These are phyloP conservation scores for Trichoderma oligosporum DNA, from an alignment of 2,329 filamentous ascomycete genomes.

Conservation along the genomic window DNA sequence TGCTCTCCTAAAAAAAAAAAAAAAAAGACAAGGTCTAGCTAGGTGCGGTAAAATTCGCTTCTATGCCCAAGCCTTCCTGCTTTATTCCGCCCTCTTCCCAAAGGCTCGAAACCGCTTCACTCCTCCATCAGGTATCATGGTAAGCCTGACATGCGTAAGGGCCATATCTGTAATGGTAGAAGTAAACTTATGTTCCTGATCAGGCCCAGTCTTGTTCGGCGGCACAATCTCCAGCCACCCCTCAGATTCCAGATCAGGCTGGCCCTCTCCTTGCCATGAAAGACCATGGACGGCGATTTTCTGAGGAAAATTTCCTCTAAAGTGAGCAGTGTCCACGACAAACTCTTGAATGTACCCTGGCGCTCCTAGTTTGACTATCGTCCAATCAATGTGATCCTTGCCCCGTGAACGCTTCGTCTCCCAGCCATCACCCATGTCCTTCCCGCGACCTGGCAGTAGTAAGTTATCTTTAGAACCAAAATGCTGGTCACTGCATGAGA, in stretches of 20 bases:
- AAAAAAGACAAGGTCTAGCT: background rate
- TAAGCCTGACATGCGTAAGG: constrained; percentile 82
- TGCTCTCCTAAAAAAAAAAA: background rate
- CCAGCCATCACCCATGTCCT: constrained; percentile 88
- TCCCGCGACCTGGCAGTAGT: constrained; percentile 71
- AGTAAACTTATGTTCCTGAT: constrained; percentile 66
- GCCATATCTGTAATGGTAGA: constrained; percentile 52
- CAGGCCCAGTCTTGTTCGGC: constrained; percentile 66
- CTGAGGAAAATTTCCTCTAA: constrained; percentile 79
- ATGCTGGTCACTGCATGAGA: constrained; percentile 77
- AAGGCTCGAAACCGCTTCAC: constrained; percentile 73
- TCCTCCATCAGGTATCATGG: constrained; percentile 89
- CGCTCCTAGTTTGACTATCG: constrained; percentile 69
- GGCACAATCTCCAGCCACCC: constrained; percentile 64
- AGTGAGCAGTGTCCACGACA: constrained; percentile 77
- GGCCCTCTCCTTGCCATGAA: constrained; percentile 50
- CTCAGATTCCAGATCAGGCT: constrained; percentile 53
- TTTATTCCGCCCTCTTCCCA: constrained; percentile 31
- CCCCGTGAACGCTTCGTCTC: constrained; percentile 73
- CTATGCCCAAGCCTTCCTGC: background rate
- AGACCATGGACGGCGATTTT: constrained; percentile 65
- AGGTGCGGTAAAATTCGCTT: background rate
- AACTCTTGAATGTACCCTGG: constrained; percentile 62
- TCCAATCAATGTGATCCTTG: constrained; percentile 73
- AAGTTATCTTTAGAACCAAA: constrained; percentile 80